Percentiles rank a stretch among this genome's conserved stretches.
Conservation (phyloP, 768 basidiomycete genomes). For the Auriculariales sp. region DNA sequence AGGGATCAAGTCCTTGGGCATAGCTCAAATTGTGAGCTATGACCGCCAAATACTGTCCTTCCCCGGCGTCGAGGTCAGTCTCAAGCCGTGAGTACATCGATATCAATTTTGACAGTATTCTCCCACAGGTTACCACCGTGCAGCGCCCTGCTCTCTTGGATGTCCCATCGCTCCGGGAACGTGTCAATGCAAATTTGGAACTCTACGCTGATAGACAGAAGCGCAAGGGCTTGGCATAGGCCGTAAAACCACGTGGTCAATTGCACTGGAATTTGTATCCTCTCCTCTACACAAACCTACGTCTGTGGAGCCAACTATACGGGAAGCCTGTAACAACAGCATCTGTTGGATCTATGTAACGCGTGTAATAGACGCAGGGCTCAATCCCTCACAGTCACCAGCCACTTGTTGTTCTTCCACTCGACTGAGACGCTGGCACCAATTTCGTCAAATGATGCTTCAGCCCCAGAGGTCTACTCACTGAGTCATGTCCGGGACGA, state of each 20-base stretch:
- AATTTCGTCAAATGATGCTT: not conserved
- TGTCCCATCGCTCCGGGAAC: not conserved
- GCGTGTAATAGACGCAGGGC: no score
- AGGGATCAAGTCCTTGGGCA: no score
- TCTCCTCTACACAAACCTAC: no score
- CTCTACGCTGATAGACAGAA: constrained; percentile 4
- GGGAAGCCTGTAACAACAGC: no score
- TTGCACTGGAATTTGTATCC: not conserved
- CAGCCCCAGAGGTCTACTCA: constrained; percentile 17
- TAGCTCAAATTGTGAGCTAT: no score
- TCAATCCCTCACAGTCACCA: constrained; percentile 32
- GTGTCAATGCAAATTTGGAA: not conserved
- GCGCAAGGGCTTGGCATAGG: constrained; percentile 3
- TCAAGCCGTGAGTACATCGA: no score
- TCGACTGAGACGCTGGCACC: constrained; percentile 29
- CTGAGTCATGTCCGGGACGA: constrained; percentile 56
- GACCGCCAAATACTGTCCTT: no score
- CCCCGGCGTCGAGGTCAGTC: no score
- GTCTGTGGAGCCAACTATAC: no score
- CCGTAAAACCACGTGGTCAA: not conserved
- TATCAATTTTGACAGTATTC: no score
- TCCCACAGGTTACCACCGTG: not conserved
- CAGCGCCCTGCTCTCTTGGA: constrained; percentile 1
- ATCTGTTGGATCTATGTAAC: no score
- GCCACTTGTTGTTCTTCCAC: constrained; percentile 30